These are phyloP conservation scores for Amylocarpus encephaloides DNA, from an alignment of 2,329 filamentous ascomycete genomes.

Conservation along the genomic window DNA sequence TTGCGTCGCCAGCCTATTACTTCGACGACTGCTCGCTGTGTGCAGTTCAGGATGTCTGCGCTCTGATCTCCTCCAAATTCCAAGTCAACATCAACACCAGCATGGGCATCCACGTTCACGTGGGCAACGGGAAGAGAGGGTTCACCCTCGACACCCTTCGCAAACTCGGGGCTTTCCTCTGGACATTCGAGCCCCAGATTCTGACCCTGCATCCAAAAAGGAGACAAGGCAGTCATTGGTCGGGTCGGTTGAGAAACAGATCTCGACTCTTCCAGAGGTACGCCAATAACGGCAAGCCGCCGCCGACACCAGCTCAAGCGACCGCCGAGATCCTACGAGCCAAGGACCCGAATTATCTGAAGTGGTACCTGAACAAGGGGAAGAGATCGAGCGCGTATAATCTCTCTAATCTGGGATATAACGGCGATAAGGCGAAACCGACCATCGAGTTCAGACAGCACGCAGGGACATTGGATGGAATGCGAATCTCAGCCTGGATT, in stretches of 20 bases:
- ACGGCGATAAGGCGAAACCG: background rate
- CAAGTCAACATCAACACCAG: slow-evolving; percentile 19
- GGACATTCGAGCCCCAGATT: slow-evolving; percentile 28
- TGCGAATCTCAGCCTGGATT: slow-evolving; percentile 18
- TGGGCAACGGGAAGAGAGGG: slow-evolving; percentile 23
- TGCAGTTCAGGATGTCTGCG: slow-evolving; percentile 8
- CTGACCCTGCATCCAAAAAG: slow-evolving; percentile 23
- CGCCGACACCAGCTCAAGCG: background rate
- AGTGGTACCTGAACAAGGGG: background rate
- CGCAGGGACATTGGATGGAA: slow-evolving; percentile 16
- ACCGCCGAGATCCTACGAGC: background rate
- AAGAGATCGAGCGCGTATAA: background rate
- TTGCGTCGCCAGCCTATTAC: slow-evolving; percentile 17
- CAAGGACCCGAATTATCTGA: background rate
- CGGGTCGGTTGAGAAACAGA: background rate
- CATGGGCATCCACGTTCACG: slow-evolving; percentile 30
- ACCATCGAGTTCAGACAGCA: slow-evolving; percentile 29
- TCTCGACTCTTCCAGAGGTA: slow-evolving; percentile 1
- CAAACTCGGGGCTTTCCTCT: slow-evolving; percentile 25
- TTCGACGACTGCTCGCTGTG: slow-evolving; percentile 7
- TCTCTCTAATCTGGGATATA: background rate
- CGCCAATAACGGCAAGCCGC: background rate
- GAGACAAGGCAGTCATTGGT: background rate
- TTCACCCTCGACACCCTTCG: slow-evolving; percentile 22
- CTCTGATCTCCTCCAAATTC: slow-evolving; percentile 13